Conservation (phyloP, 805 yeast genomes). For the Suhomyces tanzawaensis region DNA sequence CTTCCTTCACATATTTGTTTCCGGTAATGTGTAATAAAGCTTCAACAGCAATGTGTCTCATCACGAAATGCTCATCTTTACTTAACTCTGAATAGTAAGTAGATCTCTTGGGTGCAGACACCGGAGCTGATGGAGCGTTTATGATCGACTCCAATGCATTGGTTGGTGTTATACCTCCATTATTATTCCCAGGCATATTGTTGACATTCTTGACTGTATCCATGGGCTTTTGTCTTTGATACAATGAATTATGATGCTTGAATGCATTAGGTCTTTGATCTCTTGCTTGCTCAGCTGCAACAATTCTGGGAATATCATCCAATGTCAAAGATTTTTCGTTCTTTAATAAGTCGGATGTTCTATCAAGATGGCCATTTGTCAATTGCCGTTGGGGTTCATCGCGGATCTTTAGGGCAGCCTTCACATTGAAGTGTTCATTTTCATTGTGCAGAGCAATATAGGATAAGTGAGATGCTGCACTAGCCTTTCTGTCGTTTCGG, state of each 20-base stretch:
- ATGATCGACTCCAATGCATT: slow-evolving; percentile 11
- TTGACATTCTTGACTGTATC: slow-evolving; percentile 23
- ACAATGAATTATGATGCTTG: slow-evolving; percentile 63
- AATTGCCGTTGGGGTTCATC: slow-evolving; percentile 39
- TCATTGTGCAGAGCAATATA: slow-evolving; percentile 24
- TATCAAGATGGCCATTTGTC: slow-evolving; percentile 44
- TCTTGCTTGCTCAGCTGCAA: slow-evolving; percentile 94
- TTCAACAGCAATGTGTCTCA: slow-evolving; percentile 59
- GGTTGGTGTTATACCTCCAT: slow-evolving; percentile 7
- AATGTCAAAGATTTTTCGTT: slow-evolving; percentile 84
- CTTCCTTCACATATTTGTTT: slow-evolving; percentile 27
- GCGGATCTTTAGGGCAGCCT: slow-evolving; percentile 26
- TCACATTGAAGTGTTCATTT: slow-evolving; percentile 25
- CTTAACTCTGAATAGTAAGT: slow-evolving; percentile 65
- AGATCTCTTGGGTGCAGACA: slow-evolving; percentile 17
- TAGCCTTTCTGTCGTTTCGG: slow-evolving; percentile 15
- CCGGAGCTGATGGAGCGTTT: slow-evolving; percentile 5
- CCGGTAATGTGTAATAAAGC: slow-evolving; percentile 39
- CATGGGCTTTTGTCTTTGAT: slow-evolving; percentile 32
- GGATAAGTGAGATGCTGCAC: slow-evolving; percentile 29
- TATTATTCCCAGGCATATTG: slow-evolving; percentile 7
- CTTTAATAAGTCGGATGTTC: slow-evolving; percentile 67
- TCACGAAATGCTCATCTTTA: slow-evolving; percentile 53
- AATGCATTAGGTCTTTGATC: slow-evolving; percentile 91
- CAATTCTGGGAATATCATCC: slow-evolving; percentile 96